phyloP scores from a whole-genome alignment of 2,329 filamentous ascomycete species.

The Beauveria medogensis region DNA sequence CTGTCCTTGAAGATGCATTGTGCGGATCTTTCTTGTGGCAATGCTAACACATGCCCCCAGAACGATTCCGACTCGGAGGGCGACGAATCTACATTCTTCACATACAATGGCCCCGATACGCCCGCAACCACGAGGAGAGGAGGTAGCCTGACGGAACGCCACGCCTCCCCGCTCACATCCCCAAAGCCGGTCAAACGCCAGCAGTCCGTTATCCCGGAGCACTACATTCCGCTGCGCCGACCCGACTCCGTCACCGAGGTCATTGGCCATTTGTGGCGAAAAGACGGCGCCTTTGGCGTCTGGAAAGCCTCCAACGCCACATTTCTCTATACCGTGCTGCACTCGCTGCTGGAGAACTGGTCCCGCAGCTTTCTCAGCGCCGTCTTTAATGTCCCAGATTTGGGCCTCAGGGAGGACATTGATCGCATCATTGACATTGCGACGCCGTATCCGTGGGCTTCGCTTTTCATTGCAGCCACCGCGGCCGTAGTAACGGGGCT shows the following conservation, averaged over 20 bases:
- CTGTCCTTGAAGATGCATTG: not conserved
- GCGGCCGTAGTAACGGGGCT: constrained; percentile 67
- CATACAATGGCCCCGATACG: constrained; percentile 51
- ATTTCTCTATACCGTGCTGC: constrained; percentile 81
- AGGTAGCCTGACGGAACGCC: constrained; percentile 24
- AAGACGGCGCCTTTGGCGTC: constrained; percentile 81
- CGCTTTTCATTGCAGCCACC: constrained; percentile 61
- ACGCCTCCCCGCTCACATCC: constrained; percentile 22
- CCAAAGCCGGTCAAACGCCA: constrained; percentile 20
- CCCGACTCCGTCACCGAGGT: constrained; percentile 80
- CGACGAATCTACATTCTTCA: constrained; percentile 82
- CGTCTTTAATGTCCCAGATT: constrained; percentile 80
- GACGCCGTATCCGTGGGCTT: constrained; percentile 73
- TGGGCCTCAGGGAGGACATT: constrained; percentile 65
- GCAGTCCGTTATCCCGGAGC: constrained; percentile 29
- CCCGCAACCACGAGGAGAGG: constrained; percentile 36
- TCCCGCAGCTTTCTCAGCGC: constrained; percentile 84
- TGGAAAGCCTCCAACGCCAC: constrained; percentile 93
- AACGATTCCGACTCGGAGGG: constrained; percentile 59
- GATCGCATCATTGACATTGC: constrained; percentile 67
- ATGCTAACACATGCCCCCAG: constrained; percentile 12
- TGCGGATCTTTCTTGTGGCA: not conserved
- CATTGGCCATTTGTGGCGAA: constrained; percentile 79
- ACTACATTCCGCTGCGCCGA: constrained; percentile 64
- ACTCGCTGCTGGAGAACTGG: constrained; percentile 86